Evolutionary conservation across 306 rosid species (phyloP), one percentile per base, ranked within the genome.

Genomic region (Prosopis cineraria): DNA sequence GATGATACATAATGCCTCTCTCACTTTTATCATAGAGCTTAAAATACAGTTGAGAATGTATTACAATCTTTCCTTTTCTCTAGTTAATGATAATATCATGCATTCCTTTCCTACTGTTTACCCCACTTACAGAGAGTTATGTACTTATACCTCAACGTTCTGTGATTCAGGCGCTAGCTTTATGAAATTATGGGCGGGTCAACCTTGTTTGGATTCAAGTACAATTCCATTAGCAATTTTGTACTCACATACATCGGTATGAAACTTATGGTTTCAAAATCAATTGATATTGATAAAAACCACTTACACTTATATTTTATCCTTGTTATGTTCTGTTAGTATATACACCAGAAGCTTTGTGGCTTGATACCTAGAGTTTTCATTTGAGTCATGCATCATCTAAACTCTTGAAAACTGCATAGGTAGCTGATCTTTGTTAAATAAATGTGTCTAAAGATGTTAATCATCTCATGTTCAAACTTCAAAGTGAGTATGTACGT

Each of bases 151-250:
- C 64, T 79, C 36, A 62, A 29, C 81, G 41, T 36, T 60, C 65
- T 84, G 45, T 81, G 64, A 62, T 83, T 31, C 89, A 92, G 98
- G 93, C 72, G 85, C 88, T 59, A 81, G 63, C 52, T 86, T 81
- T 73, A 50, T 69, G 53, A 87, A 91, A 85, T 71, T 95, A 74
- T 95, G 98, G 98, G 81, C 86, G 78, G 93, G 96, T 79, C 91
- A 83, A 77, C 86, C 82, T 77, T 69, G 75, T 44, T 73, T 13
- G 7, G 84, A 85, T 82, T 83, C 84, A 25, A 79, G 74, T 78
- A 78, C 68, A 78, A 75, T 93, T 79, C 89, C 89, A 47, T 75
- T 95, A 88, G 98, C 98, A 41, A 76, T 93, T 68, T 79, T 93
- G 82, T 85, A 64, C 84, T 85, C 85, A 70, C 76, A 87, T 31